Percentiles rank a stretch among this genome's conserved stretches.
Evolutionary conservation across 805 yeast species (phyloP).

Genomic region (Teunomyces atbi): DNA sequence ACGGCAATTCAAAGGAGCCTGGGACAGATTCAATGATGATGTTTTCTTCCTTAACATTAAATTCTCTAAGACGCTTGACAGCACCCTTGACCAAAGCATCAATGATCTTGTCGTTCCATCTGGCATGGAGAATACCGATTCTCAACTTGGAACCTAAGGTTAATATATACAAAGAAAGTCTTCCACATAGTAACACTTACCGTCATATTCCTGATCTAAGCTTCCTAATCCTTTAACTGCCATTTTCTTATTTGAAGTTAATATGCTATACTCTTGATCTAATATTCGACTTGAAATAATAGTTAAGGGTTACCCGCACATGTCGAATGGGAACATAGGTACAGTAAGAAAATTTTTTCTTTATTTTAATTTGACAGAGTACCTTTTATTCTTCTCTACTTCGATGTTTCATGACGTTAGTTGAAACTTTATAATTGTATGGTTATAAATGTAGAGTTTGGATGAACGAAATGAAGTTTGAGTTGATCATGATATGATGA

Average conservation of each 20-base stretch:
- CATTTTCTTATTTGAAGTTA: constrained; percentile 37
- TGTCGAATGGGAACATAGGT: not conserved
- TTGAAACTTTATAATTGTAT: constrained; percentile 1
- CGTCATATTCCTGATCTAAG: constrained; percentile 67
- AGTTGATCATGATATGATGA: constrained; percentile 7
- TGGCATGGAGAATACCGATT: constrained; percentile 89
- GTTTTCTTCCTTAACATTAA: constrained; percentile 75
- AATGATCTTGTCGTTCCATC: constrained; percentile 86
- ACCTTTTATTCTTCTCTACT: not conserved
- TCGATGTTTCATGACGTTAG: not conserved
- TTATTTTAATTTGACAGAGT: not conserved
- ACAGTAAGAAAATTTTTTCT: not conserved
- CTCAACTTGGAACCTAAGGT: constrained; percentile 48
- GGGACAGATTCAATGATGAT: constrained; percentile 86
- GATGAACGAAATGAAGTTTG: not conserved
- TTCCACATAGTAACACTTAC: constrained; percentile 24
- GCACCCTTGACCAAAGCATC: constrained; percentile 81
- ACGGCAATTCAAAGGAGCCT: constrained; percentile 93
- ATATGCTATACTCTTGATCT: not conserved
- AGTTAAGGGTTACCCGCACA: constrained; percentile 1
- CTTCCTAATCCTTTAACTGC: constrained; percentile 81
- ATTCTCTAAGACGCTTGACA: constrained; percentile 49
- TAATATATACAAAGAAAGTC: not conserved
- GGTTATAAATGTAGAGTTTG: constrained; percentile 2
- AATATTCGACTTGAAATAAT: not conserved